Base-by-base conservation (phyloP, 805 yeast species). In the Metschnikowia proteae region DNA sequence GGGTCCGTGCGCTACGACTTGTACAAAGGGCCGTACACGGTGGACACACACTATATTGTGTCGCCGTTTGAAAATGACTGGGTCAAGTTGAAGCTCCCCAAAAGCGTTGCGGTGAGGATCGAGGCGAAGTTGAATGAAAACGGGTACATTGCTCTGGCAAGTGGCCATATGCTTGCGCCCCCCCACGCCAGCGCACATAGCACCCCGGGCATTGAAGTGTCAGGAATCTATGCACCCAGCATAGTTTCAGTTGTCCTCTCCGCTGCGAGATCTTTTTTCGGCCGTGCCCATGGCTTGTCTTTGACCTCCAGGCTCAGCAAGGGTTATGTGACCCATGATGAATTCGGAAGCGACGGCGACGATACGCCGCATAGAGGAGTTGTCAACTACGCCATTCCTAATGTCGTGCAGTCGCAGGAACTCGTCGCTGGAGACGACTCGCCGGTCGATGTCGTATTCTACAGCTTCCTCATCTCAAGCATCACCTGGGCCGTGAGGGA, bases 1-100 rank as follows among this genome's bases (percentile, higher is more conserved):
- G 97, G 97, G 1, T 84, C 96, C 4, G 78, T 91, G 3, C 77
- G 97, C 46, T 92, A 88, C 61, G 97, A 91, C 65, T 67, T 91
- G 40, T 86, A 85, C 68, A 79, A 83, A 61, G 98, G 97, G 0
- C 83, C 85, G 1, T 91, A 84, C 62, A 90, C 96, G 0, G 69
- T 70, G 38, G 96, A 90, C 63, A 75, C 92, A 0, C 86, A 86
- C 56, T 92, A 75, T 61, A 87, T 86, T 38, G 87, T 92, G 0
- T 83, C 95, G 0, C 97, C 98, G 0, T 91, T 89, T 66, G 74
- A 80, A 46, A 89, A 90, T 60, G 76, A 76, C 36, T 92, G 97
- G 97, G 78, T 74, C 30, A 80, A 76, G 43, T 64, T 91, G 10
- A 70, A 75, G 5, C 64, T 91, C 2, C 88, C 94, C 0, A 71